Evolutionary conservation across 176 grass and related monocot genomes (phyloP).

Genomic region (Avena sativa): DNA sequence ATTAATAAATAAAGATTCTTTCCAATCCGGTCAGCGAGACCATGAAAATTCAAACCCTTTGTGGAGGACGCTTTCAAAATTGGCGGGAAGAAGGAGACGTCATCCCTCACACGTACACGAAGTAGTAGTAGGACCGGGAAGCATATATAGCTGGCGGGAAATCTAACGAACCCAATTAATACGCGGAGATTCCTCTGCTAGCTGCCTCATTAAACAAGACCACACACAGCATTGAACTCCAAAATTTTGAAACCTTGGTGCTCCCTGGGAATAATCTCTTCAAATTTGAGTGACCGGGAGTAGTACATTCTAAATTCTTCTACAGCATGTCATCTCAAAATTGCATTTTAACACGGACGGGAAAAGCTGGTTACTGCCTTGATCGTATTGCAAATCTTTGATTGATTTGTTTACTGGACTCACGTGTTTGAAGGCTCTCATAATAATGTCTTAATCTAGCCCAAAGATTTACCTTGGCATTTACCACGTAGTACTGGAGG

Average conservation of each 20-base stretch:
- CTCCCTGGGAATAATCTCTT: neutral
- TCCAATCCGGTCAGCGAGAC: neutral
- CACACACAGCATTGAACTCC: neutral
- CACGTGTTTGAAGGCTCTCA: neutral
- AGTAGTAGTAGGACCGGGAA: neutral
- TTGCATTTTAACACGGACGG: neutral
- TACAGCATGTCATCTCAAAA: neutral
- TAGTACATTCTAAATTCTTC: neutral
- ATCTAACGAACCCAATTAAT: constrained; percentile 39
- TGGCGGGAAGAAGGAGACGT: constrained; percentile 33
- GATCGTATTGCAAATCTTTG: too few species aligned
- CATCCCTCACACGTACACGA: neutral
- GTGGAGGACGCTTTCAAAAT: too few species aligned
- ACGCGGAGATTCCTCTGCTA: neutral
- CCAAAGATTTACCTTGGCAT: neutral
- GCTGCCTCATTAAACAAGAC: constrained; percentile 20
- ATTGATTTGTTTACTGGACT: too few species aligned
- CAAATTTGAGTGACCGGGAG: neutral
- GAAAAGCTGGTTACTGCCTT: neutral
- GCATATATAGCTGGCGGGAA: constrained; percentile 26
- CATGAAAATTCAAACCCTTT: neutral
- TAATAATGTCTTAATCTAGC: neutral
- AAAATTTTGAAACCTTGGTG: neutral
- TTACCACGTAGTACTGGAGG: neutral
- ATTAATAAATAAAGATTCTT: too few species aligned